Evolutionary conservation across 2,329 filamentous ascomycete species (phyloP), one percentile per base, ranked within the genome.

Genomic region (Trichoderma brevicompactum): DNA sequence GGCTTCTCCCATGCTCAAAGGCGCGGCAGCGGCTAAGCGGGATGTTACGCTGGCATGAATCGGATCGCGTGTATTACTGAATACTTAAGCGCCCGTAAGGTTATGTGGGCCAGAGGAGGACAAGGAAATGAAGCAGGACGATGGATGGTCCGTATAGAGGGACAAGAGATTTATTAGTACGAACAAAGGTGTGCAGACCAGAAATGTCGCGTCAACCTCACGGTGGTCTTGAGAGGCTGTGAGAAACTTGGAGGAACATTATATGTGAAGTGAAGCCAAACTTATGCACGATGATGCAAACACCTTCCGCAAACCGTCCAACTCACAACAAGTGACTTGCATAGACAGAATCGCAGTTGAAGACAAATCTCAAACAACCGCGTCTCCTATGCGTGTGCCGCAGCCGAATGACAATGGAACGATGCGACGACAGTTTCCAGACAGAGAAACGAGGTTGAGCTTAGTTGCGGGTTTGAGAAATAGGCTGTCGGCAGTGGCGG

Each of bases 1-100:
- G 10, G 43, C 2, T n/a, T 43, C 15, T 28, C 44, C 44, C 19
- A 38, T 43, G 58, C 3, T 50, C 13, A 19, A 48, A 50, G 40
- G 44, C 43, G 58, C 58, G 46, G 46, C 19, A 36, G 59, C 59
- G 59, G 59, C 59, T 62, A 62, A 44, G 40, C 48, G 59, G 40
- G 17, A 62, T 62, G 49, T 5, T 3, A 62, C 48, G 12, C 23
- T 44, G 34, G 15, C 34, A 36, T 38, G 50, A 23, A 12, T 41
- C 23, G 40, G 43, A 7, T 19, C 15, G 54, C 54, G 41, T 46
- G 32, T 59, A 48, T 59, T 34, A 58, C 54, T 34, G 41, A 46
- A 49, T 49, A 15, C 7, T 49, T 61, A 61, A 61, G 58, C 58
- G 58, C 58, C 58, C n/a, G 46, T 52, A 15, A 52, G 58, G 52